Evolutionary conservation across 192 early-diverging fungal species (phyloP), one percentile per base, ranked within the genome.

Genomic region (Coemansia sp.): DNA sequence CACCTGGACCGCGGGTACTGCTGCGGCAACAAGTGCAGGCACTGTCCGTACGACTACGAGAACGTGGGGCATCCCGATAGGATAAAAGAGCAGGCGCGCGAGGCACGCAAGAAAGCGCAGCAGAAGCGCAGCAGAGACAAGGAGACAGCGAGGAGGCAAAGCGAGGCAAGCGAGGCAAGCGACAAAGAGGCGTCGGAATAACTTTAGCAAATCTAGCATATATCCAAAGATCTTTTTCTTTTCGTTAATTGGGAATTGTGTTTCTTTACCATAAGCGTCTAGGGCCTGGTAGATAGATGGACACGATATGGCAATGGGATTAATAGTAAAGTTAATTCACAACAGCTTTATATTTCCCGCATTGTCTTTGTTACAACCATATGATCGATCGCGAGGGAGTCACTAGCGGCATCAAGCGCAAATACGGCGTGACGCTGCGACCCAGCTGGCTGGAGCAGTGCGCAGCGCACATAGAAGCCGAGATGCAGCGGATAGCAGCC

Each of bases 1-100:
- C 87, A 89, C 62, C 55, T 56, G 46, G 70, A 78, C 42, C 67
- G 87, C 28, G 87, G 85, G 22, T 85, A 85, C 56, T 87, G 87
- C 64, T 87, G 87, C 60, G 87, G 87, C 19, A 85, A 84, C 67
- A 72, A 75, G 18, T 89, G 87, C 73, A 79, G 87, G 6, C 87
- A 88, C 64, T 88, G 87, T 30, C 85, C 85, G 1, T 88, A 81
- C 55, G 46, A 80, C 47, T 63, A 78, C 30, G 78, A 81, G 23
- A 88, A 88, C 29, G 87, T 88, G 1, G 85, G 85, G 23, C 83
- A 85, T 48, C 77, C 86, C 1, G 64, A 67, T n/a, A 50, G 56
- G 50, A 45, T 67, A 19, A 67, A 55, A 23, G 55, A 67, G 55
- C 64, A 67, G 36, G 64, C 50, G 6, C 56, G 57, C 13, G 64